A percentile compares a stretch with the other conserved stretches of the same genome.
Evolutionary conservation across 2,329 filamentous ascomycete genomes (phyloP).

Genomic region (Cercospora sesami): DNA sequence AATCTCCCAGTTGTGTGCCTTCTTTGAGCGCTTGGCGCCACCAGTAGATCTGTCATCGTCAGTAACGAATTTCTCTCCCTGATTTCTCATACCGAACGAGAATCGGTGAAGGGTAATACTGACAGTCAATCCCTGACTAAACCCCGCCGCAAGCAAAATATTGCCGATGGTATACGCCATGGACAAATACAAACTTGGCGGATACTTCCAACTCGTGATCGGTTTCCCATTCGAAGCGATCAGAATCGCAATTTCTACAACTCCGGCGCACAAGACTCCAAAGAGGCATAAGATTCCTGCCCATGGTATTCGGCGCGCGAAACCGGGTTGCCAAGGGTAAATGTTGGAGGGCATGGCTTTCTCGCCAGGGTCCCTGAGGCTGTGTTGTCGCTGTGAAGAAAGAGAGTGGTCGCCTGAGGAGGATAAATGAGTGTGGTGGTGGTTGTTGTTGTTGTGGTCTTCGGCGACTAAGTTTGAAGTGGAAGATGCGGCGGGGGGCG

Average conservation of each 20-base stretch:
- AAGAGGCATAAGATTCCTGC: conserved; percentile 19
- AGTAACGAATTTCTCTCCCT: neutral
- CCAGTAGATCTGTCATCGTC: conserved; percentile 18
- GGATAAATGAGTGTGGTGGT: neutral
- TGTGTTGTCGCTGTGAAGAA: neutral
- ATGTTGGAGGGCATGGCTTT: neutral
- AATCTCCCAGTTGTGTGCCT: conserved; percentile 23
- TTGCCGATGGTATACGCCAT: conserved; percentile 23
- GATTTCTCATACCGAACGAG: neutral
- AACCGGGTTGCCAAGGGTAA: conserved; percentile 22
- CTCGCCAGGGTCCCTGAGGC: neutral
- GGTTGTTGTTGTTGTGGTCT: neutral
- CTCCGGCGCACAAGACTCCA: conserved; percentile 18
- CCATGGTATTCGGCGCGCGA: conserved; percentile 20
- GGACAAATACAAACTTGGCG: conserved; percentile 24
- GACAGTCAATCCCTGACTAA: conserved; percentile 22
- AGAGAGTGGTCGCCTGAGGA: neutral
- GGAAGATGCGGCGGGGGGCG: neutral
- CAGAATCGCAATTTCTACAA: conserved; percentile 20
- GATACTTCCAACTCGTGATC: conserved; percentile 23
- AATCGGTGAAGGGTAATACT: neutral
- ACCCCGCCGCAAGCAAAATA: conserved; percentile 21
- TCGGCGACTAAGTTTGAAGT: neutral
- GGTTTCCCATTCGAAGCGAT: conserved; percentile 16
- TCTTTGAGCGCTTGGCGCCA: conserved; percentile 23